These are phyloP conservation scores for Cercophora samala DNA, from an alignment of 495 filamentous ascomycete genomes.

Conservation along the genomic window DNA sequence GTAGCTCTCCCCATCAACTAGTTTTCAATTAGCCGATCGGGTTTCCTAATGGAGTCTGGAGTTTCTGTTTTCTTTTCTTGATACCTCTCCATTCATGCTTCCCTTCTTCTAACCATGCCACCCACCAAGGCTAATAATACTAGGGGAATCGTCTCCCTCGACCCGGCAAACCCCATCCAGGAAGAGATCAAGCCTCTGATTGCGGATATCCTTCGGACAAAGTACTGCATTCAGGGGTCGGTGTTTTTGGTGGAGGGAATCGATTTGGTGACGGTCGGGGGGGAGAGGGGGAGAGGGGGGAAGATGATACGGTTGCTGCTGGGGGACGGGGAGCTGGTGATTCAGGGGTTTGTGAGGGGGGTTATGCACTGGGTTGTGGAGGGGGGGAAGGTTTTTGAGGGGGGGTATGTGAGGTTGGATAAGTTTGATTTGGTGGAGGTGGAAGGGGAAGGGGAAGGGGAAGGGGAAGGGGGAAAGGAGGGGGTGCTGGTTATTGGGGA, in stretches of 20 bases:
- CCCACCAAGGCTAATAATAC: neutral
- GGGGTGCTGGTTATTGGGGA: conserved; percentile 41
- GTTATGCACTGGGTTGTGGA: conserved; percentile 41
- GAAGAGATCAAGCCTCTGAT: conserved; percentile 49
- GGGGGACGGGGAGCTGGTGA: conserved; percentile 44
- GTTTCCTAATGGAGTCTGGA: neutral
- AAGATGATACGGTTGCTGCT: conserved; percentile 34
- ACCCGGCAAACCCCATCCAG: conserved; percentile 35
- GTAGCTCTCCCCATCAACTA: neutral
- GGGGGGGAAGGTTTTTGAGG: conserved; percentile 35
- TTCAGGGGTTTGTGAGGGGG: conserved; percentile 41
- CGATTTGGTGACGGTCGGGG: conserved; percentile 26
- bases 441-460: conserved; percentile 1
- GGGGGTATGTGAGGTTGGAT: conserved; percentile 41
- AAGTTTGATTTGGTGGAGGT: conserved; percentile 24
- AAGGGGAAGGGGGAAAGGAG: conserved; percentile 12
- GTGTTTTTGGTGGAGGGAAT: conserved; percentile 46
- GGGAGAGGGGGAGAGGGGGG: neutral
- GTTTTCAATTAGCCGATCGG: no score
- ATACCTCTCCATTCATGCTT: neutral
- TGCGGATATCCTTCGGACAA: conserved; percentile 40
- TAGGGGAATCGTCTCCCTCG: conserved; percentile 14
- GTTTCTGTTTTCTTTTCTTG: neutral
- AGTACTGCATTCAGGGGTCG: conserved; percentile 38
- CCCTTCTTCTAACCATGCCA: neutral